Evolutionary conservation across 139 green algal genomes (phyloP), one percentile per base, ranked within the genome.

Genomic region (Chlorella sp.): DNA sequence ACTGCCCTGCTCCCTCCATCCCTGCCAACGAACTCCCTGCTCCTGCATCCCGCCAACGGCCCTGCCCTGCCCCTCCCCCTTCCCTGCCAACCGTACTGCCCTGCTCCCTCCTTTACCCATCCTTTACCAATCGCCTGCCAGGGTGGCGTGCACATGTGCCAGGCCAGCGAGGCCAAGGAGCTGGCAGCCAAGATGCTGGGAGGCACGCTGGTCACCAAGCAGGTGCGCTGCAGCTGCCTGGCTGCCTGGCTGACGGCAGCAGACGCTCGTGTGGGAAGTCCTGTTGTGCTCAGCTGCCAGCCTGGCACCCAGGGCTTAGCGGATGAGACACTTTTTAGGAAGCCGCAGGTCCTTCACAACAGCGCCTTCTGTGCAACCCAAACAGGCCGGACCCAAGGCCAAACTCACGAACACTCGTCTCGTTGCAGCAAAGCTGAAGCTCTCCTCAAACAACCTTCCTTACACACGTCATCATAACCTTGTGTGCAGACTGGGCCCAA

Each of bases 361-460:
- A 26, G 60, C 60, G 60, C 60, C 60, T 68, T 18, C 60, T 68
- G 60, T 18, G n/a, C n/a, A n/a, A n/a, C n/a, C n/a, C n/a, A n/a
- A 48, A 78, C 90, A 94, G 86, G 91, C 94, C 3, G 96, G 96
- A 19, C 42, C 90, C 40, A 94, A 89, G 40, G 98, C 98, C 84
- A 99, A 99, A 93, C 98, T 97, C 2, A 97, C 99, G 34, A 99
- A 99, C 95, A 98, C n/a, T n/a, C n/a, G n/a, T n/a, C n/a, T n/a
- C 96, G 39, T 91, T 99, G 80, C 97, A 97, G 77, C 86, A 99
- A n/a, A n/a, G n/a, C n/a, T n/a, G n/a, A n/a, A n/a, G n/a, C n/a
- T n/a, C n/a, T n/a, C n/a, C n/a, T n/a, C n/a, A n/a, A n/a, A n/a
- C n/a, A n/a, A n/a, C n/a, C n/a, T n/a, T n/a, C n/a, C n/a, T n/a